Conservation (phyloP, 106 monocot genomes). For the Phalaenopsis aphrodite region DNA sequence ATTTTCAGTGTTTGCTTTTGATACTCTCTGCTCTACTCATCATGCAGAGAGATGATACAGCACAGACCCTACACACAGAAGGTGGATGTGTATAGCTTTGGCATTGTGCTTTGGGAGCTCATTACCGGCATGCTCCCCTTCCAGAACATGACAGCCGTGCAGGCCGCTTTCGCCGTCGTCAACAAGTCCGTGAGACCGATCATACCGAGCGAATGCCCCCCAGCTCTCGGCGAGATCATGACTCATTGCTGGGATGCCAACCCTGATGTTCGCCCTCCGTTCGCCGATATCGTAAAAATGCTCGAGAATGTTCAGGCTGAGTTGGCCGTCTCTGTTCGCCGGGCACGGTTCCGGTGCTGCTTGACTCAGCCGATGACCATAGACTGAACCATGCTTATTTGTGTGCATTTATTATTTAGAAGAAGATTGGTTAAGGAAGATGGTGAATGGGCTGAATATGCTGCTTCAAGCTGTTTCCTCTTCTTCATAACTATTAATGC, state of each 20-base stretch:
- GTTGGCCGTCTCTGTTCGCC: slow-evolving; percentile 9
- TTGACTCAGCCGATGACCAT: slow-evolving; percentile 28
- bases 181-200: slow-evolving; percentile 27
- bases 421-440: background rate
- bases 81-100: slow-evolving; percentile 43
- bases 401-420: background rate
- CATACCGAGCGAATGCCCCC: slow-evolving; percentile 24
- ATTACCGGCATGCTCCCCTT: slow-evolving; percentile 25
- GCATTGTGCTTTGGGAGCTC: slow-evolving; percentile 35
- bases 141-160: slow-evolving; percentile 31
- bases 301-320: slow-evolving; percentile 15
- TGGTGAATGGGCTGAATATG: background rate
- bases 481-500: background rate
- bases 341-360: slow-evolving; percentile 32
- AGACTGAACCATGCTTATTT: slow-evolving; percentile 2
- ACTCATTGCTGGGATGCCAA: slow-evolving; percentile 31
- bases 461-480: background rate
- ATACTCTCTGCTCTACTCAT: background rate
- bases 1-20: too few relatives aligned
- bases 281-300: slow-evolving; percentile 15
- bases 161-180: slow-evolving; percentile 42
- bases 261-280: slow-evolving; percentile 26
- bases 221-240: slow-evolving; percentile 22
- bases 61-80: slow-evolving; percentile 26
- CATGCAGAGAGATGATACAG: slow-evolving; percentile 29